Conservation (phyloP, 2,329 filamentous ascomycete species). For the Paradendryphiella salina region DNA sequence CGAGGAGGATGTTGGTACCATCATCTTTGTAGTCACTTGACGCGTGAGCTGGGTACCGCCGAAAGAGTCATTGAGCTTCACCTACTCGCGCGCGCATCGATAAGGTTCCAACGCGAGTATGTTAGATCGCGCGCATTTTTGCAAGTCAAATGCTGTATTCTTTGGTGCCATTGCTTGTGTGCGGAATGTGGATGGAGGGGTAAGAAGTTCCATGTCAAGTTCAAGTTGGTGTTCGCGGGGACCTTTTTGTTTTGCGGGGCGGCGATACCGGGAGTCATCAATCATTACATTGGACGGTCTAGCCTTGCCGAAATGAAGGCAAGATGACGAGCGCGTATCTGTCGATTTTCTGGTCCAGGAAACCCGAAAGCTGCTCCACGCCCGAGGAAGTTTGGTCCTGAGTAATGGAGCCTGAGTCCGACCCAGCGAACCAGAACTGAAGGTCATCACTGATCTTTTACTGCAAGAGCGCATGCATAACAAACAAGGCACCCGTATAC, state of each 20-base stretch:
- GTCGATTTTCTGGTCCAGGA: no score
- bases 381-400: no score
- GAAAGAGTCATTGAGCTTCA: constrained; percentile 22
- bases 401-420: no score
- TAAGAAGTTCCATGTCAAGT: neutral
- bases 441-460: no score
- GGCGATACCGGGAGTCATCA: constrained; percentile 26
- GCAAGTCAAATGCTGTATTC: constrained; percentile 51
- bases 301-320: neutral
- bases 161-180: constrained; percentile 28
- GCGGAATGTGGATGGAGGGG: neutral
- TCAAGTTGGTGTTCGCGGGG: constrained; percentile 21
- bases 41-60: constrained; percentile 17
- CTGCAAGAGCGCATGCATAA: no score
- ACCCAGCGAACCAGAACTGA: no score
- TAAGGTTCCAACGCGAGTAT: constrained; percentile 59
- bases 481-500: no score
- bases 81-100: constrained; percentile 59
- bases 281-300: constrained; percentile 1
- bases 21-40: constrained; percentile 96
- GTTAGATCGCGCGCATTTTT: constrained; percentile 56
- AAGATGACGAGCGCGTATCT: neutral
- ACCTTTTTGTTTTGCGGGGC: constrained; percentile 37
- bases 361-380: no score
- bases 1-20: constrained; percentile 90